Conservation (phyloP, 441 rosid genomes). For the Geranium incanum region DNA sequence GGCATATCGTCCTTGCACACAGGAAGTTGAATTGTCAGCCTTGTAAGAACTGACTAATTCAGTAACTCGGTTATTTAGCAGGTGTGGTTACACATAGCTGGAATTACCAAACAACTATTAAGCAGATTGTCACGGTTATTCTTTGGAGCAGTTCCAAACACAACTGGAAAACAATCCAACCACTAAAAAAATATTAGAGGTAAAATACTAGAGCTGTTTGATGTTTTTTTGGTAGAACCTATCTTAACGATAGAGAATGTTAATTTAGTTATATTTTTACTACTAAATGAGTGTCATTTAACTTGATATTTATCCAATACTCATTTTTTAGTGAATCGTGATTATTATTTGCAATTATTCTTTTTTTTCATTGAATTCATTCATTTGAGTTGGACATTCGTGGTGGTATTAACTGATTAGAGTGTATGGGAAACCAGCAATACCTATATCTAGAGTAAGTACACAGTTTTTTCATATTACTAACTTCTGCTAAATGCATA, state of each 20-base stretch:
- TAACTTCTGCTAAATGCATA: neutral
- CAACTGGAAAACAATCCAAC: neutral
- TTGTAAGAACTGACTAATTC: conserved; percentile 30
- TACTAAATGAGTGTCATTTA: neutral
- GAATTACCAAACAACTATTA: conserved; percentile 4
- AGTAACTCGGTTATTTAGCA: conserved; percentile 13
- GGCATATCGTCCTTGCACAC: conserved; percentile 73
- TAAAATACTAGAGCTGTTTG: neutral
- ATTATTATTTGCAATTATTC: neutral
- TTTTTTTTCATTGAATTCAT: neutral
- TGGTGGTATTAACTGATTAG: neutral
- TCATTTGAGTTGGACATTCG: neutral
- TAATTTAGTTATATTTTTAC: neutral
- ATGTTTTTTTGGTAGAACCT: neutral
- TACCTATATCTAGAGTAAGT: neutral
- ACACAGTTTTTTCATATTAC: neutral
- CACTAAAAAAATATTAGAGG: neutral
- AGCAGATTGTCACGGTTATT: neutral
- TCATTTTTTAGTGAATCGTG: neutral
- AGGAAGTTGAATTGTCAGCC: conserved; percentile 72
- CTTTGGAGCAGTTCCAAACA: neutral
- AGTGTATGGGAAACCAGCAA: neutral
- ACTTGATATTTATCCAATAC: neutral
- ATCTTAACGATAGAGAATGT: neutral
- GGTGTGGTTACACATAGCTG: neutral